Conservation (phyloP, 192 early-diverging fungal genomes). For the Thoreauomyces humboldtii region DNA sequence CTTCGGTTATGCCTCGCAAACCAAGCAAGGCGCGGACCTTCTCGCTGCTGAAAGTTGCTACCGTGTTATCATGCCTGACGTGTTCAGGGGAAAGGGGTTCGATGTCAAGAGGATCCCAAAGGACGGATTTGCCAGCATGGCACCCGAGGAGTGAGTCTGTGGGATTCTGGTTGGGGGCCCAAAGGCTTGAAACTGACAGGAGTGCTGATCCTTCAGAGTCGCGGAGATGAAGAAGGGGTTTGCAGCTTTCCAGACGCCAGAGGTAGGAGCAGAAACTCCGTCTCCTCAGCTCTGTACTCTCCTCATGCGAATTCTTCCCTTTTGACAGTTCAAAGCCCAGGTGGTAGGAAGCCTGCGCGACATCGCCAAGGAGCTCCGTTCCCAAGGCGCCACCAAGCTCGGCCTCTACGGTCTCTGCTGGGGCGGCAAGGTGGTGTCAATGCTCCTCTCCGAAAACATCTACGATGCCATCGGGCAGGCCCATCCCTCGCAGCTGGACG, state of each 20-base stretch:
- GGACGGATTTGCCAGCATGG: not conserved
- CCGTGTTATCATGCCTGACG: constrained; percentile 66
- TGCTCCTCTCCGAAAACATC: no score
- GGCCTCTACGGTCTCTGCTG: constrained; percentile 70
- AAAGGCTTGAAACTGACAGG: no score
- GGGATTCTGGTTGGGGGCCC: no score
- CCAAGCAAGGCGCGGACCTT: constrained; percentile 61
- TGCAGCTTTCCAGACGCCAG: no score
- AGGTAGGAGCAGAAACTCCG: no score
- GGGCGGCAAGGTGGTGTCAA: constrained; percentile 61
- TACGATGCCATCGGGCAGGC: constrained; percentile 52
- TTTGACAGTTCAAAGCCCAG: no score
- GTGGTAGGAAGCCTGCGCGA: no score
- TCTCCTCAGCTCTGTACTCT: no score
- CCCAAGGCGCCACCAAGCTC: constrained; percentile 39
- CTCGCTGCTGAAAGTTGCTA: constrained; percentile 48
- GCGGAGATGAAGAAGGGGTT: no score
- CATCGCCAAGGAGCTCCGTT: no score
- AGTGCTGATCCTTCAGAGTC: no score
- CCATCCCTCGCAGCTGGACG: constrained; percentile 61
- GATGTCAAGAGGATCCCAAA: constrained; percentile 34
- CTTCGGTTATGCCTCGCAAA: constrained; percentile 59
- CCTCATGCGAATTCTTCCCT: no score
- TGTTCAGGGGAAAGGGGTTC: constrained; percentile 52
- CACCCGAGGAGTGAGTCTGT: not conserved